phyloP scores from a whole-genome alignment of 2,329 filamentous ascomycete genomes.

The Phaeophleospora eucalypticola region DNA sequence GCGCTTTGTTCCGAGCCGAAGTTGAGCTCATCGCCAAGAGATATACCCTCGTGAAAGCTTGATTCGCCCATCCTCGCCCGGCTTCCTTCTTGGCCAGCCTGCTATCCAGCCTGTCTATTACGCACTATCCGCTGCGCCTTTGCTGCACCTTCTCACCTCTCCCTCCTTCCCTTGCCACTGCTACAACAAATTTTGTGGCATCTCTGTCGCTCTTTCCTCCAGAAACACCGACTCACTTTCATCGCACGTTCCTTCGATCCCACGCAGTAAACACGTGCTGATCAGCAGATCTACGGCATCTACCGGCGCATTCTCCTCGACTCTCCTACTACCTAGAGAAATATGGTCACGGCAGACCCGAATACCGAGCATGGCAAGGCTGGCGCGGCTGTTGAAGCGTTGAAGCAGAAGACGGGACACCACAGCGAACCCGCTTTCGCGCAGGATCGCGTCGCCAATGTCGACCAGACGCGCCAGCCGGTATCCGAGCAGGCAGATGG shows the following conservation, averaged over 20 bases:
- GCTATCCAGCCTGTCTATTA: too few relatives aligned
- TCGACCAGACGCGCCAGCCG: conserved; percentile 10
- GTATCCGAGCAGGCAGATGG: conserved; percentile 27
- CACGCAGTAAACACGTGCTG: conserved; percentile 1
- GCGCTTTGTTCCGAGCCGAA: background rate
- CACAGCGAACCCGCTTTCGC: conserved; percentile 11
- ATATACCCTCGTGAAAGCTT: too few relatives aligned
- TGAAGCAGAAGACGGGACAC: conserved; percentile 8
- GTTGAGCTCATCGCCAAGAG: conserved; percentile 5
- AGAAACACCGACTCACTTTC: background rate
- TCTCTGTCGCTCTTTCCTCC: conserved; percentile 3
- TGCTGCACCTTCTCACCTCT: too few relatives aligned
- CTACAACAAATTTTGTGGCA: too few relatives aligned
- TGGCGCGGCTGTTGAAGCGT: background rate
- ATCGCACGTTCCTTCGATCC: background rate
- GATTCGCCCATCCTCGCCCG: too few relatives aligned
- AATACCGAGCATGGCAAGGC: background rate
- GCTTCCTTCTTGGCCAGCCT: too few relatives aligned
- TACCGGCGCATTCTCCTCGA: background rate
- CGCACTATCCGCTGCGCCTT: too few relatives aligned
- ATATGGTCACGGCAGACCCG: background rate
- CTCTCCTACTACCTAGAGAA: background rate
- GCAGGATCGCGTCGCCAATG: conserved; percentile 6
- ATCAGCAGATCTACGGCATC: conserved; percentile 1
- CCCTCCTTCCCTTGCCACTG: too few relatives aligned